These are phyloP conservation scores for Citeromyces hawaiiensis DNA, from an alignment of 1,139 yeast species.

Conservation along the genomic window DNA sequence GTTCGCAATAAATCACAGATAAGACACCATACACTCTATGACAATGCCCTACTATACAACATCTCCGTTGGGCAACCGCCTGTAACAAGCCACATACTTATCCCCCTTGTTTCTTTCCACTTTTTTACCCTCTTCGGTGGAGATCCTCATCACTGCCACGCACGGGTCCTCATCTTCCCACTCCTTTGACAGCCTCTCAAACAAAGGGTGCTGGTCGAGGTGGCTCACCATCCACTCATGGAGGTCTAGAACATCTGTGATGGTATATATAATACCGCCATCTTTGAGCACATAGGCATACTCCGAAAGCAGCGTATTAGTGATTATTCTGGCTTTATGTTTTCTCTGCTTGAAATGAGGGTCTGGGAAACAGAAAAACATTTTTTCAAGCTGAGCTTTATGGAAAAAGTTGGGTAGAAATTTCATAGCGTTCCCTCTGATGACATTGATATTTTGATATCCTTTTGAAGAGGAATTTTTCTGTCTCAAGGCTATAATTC, in stretches of 20 bases:
- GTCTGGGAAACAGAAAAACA: conserved; percentile 98
- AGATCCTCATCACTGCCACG: conserved; percentile 74
- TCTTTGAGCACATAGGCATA: conserved; percentile 84
- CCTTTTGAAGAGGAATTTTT: conserved; percentile 21
- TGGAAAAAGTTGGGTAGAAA: conserved; percentile 87
- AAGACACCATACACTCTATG: no score
- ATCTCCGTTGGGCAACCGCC: conserved; percentile 44
- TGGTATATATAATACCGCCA: conserved; percentile 84
- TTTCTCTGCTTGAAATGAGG: conserved; percentile 97
- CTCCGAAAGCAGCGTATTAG: conserved; percentile 78
- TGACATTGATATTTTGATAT: conserved; percentile 76
- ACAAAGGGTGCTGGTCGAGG: conserved; percentile 80
- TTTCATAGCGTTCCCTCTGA: conserved; percentile 96
- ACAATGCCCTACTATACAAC: neutral
- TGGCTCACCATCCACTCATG: conserved; percentile 96
- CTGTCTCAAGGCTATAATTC: conserved; percentile 77
- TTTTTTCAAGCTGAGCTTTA: conserved; percentile 70
- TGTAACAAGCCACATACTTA: conserved; percentile 83
- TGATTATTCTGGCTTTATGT: conserved; percentile 92
- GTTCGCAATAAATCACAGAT: no score
- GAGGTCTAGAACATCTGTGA: conserved; percentile 89
- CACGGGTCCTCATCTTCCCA: conserved; percentile 77
- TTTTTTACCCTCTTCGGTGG: conserved; percentile 97
- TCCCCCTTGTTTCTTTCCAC: conserved; percentile 81
- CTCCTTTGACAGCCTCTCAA: conserved; percentile 63